Conservation (phyloP, 2,329 filamentous ascomycete genomes). For the Pseudodiploospora longispora region DNA sequence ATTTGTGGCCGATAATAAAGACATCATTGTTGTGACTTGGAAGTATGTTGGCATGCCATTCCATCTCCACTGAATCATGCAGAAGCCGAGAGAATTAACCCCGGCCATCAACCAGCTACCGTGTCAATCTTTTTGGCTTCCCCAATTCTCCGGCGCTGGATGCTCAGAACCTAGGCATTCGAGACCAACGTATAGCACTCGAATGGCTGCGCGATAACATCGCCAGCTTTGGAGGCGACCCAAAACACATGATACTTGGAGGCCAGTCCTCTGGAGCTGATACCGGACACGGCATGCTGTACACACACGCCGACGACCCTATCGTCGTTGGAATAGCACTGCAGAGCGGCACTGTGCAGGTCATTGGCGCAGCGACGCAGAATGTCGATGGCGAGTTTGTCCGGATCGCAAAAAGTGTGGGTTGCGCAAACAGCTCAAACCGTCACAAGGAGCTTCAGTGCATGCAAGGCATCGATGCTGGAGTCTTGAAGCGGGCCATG, state of each 20-base stretch:
- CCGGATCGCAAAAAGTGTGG: slow-evolving; percentile 1
- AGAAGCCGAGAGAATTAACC: neutral
- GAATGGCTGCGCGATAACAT: slow-evolving; percentile 42
- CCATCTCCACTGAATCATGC: neutral
- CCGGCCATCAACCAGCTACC: neutral
- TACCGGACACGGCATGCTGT: slow-evolving; percentile 1
- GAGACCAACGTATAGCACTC: slow-evolving; percentile 25
- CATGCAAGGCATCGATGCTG: no score
- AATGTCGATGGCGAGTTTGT: slow-evolving; percentile 5
- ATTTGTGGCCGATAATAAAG: no score
- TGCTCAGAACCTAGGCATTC: slow-evolving; percentile 10
- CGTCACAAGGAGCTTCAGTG: no score
- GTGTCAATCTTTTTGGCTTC: slow-evolving; percentile 8
- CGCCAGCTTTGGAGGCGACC: slow-evolving; percentile 32
- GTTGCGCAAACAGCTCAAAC: neutral
- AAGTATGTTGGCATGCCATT: neutral
- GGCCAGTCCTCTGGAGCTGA: slow-evolving; percentile 9
- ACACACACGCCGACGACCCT: slow-evolving; percentile 1
- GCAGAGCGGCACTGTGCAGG: slow-evolving; percentile 5
- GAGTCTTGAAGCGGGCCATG: no score
- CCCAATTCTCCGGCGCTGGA: slow-evolving; percentile 9
- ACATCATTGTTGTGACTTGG: no score
- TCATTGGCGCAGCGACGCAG: neutral
- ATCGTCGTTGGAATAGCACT: slow-evolving; percentile 2
- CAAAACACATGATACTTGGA: slow-evolving; percentile 27